Conservation (phyloP, 2,329 filamentous ascomycete species). For the Stagonosporopsis rhizophila region DNA sequence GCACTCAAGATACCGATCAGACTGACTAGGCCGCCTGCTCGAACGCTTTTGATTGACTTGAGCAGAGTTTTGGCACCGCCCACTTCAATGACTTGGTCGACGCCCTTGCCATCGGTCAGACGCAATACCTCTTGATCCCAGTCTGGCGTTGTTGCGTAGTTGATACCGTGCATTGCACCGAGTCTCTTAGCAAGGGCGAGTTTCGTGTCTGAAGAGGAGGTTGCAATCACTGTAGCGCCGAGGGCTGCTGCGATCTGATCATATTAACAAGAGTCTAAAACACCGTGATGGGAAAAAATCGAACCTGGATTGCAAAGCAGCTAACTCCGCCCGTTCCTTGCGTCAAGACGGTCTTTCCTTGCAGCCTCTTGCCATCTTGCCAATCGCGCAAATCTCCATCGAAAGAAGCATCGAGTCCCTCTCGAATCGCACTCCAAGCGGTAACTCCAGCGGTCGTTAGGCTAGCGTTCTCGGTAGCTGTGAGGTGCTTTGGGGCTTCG, state of each 20-base stretch:
- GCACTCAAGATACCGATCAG: slow-evolving; percentile 54
- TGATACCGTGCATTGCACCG: slow-evolving; percentile 56
- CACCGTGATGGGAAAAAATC: background rate
- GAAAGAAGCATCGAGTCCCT: slow-evolving; percentile 12
- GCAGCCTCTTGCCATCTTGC: slow-evolving; percentile 10
- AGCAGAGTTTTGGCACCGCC: slow-evolving; percentile 52
- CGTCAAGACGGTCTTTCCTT: slow-evolving; percentile 60
- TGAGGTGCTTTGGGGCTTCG: slow-evolving; percentile 23
- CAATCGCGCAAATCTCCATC: slow-evolving; percentile 6
- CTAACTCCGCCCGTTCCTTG: slow-evolving; percentile 63
- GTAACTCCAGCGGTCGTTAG: slow-evolving; percentile 32
- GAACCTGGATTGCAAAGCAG: slow-evolving; percentile 37
- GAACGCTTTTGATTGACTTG: slow-evolving; percentile 56
- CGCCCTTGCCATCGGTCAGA: slow-evolving; percentile 50
- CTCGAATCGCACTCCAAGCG: slow-evolving; percentile 27
- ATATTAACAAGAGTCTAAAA: background rate
- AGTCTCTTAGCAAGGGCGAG: slow-evolving; percentile 56
- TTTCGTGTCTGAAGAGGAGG: slow-evolving; percentile 63
- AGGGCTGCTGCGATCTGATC: slow-evolving; percentile 34
- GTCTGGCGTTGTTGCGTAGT: slow-evolving; percentile 62
- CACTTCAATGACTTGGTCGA: slow-evolving; percentile 57
- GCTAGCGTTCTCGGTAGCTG: slow-evolving; percentile 41
- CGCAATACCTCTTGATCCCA: slow-evolving; percentile 63
- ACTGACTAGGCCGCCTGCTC: slow-evolving; percentile 56
- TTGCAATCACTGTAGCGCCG: slow-evolving; percentile 62